phyloP scores from a whole-genome alignment of 306 rosid species.

The Ochetophila trinervis region DNA sequence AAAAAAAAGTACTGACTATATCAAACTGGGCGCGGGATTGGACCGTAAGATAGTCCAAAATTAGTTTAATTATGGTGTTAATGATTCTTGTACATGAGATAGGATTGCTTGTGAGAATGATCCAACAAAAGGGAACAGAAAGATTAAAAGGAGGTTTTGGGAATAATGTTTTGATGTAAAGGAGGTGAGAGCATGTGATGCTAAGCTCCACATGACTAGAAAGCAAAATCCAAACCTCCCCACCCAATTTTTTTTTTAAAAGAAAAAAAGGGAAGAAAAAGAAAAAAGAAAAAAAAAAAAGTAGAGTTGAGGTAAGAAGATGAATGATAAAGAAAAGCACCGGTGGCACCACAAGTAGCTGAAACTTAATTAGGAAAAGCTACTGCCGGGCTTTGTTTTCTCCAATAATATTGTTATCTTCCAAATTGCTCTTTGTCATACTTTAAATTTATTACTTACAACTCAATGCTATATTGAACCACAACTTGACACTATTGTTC shows the following conservation, averaged over 20 bases:
- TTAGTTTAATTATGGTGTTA: conserved; percentile 22
- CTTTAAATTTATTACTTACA: too few species aligned
- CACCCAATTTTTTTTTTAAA: too few species aligned
- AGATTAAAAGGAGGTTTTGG: conserved; percentile 22
- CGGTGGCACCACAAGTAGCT: conserved; percentile 4
- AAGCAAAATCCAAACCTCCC: conserved; percentile 1
- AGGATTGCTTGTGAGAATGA: conserved; percentile 17
- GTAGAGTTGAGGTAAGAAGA: too few species aligned
- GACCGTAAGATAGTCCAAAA: conserved; percentile 22
- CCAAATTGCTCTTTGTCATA: too few species aligned
- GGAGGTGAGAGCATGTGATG: conserved; percentile 47
- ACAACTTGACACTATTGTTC: too few species aligned
- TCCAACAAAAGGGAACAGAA: conserved; percentile 20
- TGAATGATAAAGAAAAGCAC: conserved; percentile 34
- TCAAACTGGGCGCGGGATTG: conserved; percentile 6
- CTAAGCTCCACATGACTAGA: conserved; percentile 37
- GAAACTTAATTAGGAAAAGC: background rate
- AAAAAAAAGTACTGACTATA: conserved; percentile 6
- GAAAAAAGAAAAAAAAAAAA: background rate
- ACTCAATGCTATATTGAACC: too few species aligned
- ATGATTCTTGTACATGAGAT: conserved; percentile 21
- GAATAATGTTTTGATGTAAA: conserved; percentile 43
- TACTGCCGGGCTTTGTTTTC: background rate
- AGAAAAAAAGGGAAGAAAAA: conserved; percentile 1
- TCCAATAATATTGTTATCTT: conserved; percentile 22